phyloP scores from a whole-genome alignment of 2,329 filamentous ascomycete species.

The Graphilbum sp. region DNA sequence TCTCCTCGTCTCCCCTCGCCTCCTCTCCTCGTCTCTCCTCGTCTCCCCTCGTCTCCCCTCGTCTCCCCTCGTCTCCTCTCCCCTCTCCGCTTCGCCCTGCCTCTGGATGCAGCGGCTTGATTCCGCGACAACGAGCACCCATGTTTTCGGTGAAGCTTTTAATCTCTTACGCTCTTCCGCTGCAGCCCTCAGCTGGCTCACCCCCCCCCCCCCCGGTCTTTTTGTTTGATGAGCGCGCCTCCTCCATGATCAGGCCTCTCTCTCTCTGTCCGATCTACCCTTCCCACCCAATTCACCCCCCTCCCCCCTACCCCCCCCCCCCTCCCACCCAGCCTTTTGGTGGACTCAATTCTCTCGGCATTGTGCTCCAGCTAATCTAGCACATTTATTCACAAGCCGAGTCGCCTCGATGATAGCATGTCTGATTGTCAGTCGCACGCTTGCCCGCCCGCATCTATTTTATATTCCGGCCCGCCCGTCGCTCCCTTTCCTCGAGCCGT shows the following conservation, averaged over 20 bases:
- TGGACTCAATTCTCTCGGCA: no score
- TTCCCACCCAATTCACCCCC: no score
- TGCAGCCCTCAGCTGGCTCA: no score
- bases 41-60: neutral
- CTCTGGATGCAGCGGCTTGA: neutral
- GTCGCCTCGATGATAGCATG: no score
- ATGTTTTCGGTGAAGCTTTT: no score
- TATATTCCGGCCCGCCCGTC: neutral
- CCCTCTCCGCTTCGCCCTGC: neutral
- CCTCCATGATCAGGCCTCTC: no score
- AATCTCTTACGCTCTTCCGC: no score
- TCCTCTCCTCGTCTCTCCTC: neutral
- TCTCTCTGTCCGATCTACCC: no score
- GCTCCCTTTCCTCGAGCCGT: neutral
- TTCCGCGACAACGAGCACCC: no score
- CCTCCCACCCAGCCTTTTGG: neutral
- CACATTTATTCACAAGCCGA: no score
- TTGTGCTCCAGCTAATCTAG: no score
- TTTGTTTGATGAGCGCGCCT: no score
- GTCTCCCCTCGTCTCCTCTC: neutral
- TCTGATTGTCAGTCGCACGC: neutral
- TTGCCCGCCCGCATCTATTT: neutral
- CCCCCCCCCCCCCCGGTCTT: neutral
- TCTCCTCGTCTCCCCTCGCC: neutral
- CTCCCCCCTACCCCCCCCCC: neutral